These are phyloP conservation scores for Arabidopsis arenosa DNA, from an alignment of 345 rosid genomes.

Conservation along the genomic window DNA sequence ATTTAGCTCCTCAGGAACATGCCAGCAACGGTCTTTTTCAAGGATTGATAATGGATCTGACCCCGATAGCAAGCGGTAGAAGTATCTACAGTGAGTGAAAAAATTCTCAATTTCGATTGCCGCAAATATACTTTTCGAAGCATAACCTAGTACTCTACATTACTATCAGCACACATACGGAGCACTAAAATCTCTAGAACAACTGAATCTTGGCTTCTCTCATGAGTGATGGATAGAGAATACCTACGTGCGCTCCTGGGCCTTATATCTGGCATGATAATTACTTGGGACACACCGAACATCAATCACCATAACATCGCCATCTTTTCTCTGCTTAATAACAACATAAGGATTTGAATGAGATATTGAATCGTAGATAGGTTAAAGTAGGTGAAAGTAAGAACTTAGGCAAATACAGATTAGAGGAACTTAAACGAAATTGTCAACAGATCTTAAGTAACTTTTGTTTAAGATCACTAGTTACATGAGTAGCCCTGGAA, in stretches of 20 bases:
- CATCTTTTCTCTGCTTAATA: constrained; percentile 58
- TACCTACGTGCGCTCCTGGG: constrained; percentile 94
- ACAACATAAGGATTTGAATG: constrained; percentile 27
- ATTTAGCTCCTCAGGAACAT: constrained; percentile 74
- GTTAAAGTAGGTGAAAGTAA: constrained; percentile 21
- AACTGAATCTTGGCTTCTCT: constrained; percentile 21
- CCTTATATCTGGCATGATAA: constrained; percentile 90
- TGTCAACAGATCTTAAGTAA: constrained; percentile 2
- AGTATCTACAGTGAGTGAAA: constrained; percentile 58
- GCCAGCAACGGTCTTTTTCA: constrained; percentile 87
- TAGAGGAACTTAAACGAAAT: background rate
- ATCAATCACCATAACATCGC: constrained; percentile 79
- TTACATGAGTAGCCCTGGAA: constrained; percentile 3
- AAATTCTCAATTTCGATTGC: constrained; percentile 21
- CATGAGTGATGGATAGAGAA: constrained; percentile 43
- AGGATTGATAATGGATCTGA: constrained; percentile 72
- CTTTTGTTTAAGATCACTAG: background rate
- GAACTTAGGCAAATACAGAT: constrained; percentile 3
- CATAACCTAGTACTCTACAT: constrained; percentile 22
- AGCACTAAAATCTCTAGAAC: constrained; percentile 17
- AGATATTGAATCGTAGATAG: background rate
- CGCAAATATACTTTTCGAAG: constrained; percentile 8
- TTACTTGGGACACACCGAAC: constrained; percentile 74
- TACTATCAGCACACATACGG: background rate
- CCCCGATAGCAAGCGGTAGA: constrained; percentile 81